Evolutionary conservation across 176 grass and related monocot genomes (phyloP), one percentile per base, ranked within the genome.

Genomic region (Saccharum officinarum): DNA sequence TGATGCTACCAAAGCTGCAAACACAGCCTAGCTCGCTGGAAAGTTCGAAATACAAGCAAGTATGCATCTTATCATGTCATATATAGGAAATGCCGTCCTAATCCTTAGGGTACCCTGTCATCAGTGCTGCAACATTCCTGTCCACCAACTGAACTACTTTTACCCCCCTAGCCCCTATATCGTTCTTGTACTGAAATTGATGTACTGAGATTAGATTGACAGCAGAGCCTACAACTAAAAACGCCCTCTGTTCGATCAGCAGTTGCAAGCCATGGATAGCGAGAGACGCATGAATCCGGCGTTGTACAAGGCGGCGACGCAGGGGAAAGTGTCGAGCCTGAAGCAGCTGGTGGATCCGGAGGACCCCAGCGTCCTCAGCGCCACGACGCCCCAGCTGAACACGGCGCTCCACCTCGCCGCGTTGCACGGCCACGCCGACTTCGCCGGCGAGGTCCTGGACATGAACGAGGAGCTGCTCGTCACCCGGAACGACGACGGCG

Each of bases 391-490:
- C 14, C 82, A 86, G 33, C 2, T 20, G 2, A 89, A 91, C 80
- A 93, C 91, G 11, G 94, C 84, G 23, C 79, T 95, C 22, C 91
- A 93, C 83, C 75, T 95, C 76, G 91, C 88, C 33, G 85, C 90
- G 30, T 12, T 41, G 34, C 72, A 77, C 46, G 88, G 88, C 16
- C 86, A 89, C 77, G 70, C 36, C 33, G 69, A 18, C 3, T 67
- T 92, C 61, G 87, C 85, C 25, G 1, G 17, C 41, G 69, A 57
- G 80, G 83, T 77, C 61, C 77, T 94, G 28, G 73, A 0, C 11
- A 41, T 72, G 28, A 10, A 72, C 8, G 40, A 59, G 8, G 30
- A 67, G 38, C 67, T 90, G 36, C 78, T 94, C 67, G 50, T 79
- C 39, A 28, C 41, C 68, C 60, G 18, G 59, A 92, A 92, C 52